Evolutionary conservation across 345 rosid genomes (phyloP), one percentile per base, ranked within the genome.

Genomic region (Corchorus olitorius): DNA sequence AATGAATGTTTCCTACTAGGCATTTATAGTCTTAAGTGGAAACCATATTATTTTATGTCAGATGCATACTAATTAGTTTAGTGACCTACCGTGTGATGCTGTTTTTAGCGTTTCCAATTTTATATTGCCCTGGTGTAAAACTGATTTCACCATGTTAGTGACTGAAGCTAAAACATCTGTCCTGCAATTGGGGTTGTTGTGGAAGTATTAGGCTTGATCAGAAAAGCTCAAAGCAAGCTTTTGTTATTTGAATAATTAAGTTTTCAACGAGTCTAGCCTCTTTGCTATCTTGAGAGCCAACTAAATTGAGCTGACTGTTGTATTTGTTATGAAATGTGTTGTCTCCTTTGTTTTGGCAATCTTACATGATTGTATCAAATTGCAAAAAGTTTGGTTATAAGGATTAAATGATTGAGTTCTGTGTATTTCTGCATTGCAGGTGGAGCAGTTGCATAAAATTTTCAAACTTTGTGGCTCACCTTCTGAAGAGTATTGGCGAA

Each of bases 401-500:
- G 34, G 19, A 46, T 27, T 52, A 35, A 17, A 41, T 77, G 62
- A 79, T 50, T 49, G n/a, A 77, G 58, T 58, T 76, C 53, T 22
- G 52, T 50, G 65, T 76, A 70, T 68, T 54, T 74, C 78, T 77
- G 78, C 70, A 76, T 83, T 78, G 76, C 74, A 93, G 99, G 98
- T 93, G 80, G 99, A 96, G 87, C 99, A 96, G 85, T 77, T 96
- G 78, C 99, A 96, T 88, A 96, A 96, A 84, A 96, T 96, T 70
- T 96, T 93, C 84, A 96, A 96, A 86, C 92, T 96, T 22, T 96
- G 99, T 84, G 99, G 99, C 72, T 96, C 99, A 1, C 99, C 99
- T 56, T 84, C 97, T 0, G 99, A 93, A 78, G 97, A 93, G 39
- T 96, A 93, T 70, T 96, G 99, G 99, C 88, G 85, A 72, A 96